Evolutionary conservation across 1,284 basidiomycete genomes (phyloP).

Genomic region (Cutaneotrichosporon cutaneum): DNA sequence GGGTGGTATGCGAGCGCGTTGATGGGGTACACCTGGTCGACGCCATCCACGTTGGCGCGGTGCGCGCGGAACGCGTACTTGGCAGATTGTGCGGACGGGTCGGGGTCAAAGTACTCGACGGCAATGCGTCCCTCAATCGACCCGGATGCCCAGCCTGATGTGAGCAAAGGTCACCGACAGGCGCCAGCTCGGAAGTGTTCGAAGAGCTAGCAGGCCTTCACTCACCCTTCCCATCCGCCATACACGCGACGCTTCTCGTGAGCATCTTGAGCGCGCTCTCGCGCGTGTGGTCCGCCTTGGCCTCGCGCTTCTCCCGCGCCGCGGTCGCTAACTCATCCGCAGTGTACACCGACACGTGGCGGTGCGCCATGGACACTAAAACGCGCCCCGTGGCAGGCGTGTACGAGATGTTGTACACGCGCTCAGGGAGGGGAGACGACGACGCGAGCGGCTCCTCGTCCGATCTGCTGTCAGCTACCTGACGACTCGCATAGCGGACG

Average conservation of each 20-base stretch:
- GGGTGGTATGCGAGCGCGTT: conserved; percentile 94
- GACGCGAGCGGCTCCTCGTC: conserved; percentile 59
- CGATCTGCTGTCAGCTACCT: conserved; percentile 22
- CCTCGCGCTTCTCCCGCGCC: conserved; percentile 59
- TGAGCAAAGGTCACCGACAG: neutral
- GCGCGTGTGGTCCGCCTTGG: conserved; percentile 67
- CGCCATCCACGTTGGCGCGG: conserved; percentile 79
- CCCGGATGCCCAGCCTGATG: conserved; percentile 83
- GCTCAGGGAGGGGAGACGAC: conserved; percentile 71
- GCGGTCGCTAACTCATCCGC: conserved; percentile 63
- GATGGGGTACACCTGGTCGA: conserved; percentile 98
- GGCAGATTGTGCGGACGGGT: conserved; percentile 70
- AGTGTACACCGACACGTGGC: conserved; percentile 83
- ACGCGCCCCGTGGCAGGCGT: conserved; percentile 57
- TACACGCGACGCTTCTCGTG: conserved; percentile 85
- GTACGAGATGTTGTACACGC: conserved; percentile 71
- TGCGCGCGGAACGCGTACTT: conserved; percentile 99
- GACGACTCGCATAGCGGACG: conserved; percentile 47
- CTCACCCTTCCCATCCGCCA: conserved; percentile 85
- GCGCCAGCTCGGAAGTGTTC: neutral
- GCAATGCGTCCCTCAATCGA: conserved; percentile 96
- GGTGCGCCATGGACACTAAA: conserved; percentile 85
- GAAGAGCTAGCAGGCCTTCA: conserved; percentile 15
- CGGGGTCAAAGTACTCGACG: conserved; percentile 93
- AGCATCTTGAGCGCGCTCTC: conserved; percentile 95